A percentile compares a stretch with the other conserved stretches of the same genome.
These are phyloP conservation scores for Omphalotus olearius DNA, from an alignment of 1,284 basidiomycete genomes.

Conservation along the genomic window DNA sequence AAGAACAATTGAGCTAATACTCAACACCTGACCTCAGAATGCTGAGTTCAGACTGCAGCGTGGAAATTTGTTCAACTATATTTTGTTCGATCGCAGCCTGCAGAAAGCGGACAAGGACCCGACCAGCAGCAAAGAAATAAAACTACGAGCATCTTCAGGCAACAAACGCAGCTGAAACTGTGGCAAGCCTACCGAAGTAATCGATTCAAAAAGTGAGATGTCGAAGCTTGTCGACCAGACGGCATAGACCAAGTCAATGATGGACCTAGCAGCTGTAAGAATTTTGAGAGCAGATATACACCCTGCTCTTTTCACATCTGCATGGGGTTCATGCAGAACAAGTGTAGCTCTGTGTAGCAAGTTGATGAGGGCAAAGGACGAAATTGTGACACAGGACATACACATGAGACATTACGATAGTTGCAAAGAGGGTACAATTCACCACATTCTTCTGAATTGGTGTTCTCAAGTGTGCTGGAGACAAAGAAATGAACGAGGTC, in stretches of 20 bases:
- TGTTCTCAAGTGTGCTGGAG: constrained; percentile 52
- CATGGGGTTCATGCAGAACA: constrained; percentile 69
- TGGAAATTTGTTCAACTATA: constrained; percentile 47
- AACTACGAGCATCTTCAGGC: neutral
- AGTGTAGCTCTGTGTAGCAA: constrained; percentile 47
- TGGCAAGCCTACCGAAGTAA: constrained; percentile 41
- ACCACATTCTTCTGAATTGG: constrained; percentile 54
- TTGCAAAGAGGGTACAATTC: constrained; percentile 64
- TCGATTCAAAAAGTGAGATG: constrained; percentile 58
- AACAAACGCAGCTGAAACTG: neutral
- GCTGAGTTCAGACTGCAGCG: constrained; percentile 55
- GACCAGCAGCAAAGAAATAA: constrained; percentile 43
- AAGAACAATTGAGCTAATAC: neutral
- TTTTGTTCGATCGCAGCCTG: constrained; percentile 52
- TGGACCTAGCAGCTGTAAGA: constrained; percentile 56
- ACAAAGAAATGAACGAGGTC: constrained; percentile 51
- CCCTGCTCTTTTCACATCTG: constrained; percentile 47
- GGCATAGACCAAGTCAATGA: constrained; percentile 63
- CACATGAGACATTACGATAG: constrained; percentile 60
- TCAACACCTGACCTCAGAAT: constrained; percentile 53
- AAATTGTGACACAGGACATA: constrained; percentile 30
- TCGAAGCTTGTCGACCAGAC: constrained; percentile 69
- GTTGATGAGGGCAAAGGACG: neutral
- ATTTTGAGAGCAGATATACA: constrained; percentile 67
- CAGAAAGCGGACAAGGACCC: constrained; percentile 61